Percentiles rank a stretch among this genome's conserved stretches.
Evolutionary conservation across 345 rosid genomes (phyloP).

Genomic region (Syzygium oleosum): DNA sequence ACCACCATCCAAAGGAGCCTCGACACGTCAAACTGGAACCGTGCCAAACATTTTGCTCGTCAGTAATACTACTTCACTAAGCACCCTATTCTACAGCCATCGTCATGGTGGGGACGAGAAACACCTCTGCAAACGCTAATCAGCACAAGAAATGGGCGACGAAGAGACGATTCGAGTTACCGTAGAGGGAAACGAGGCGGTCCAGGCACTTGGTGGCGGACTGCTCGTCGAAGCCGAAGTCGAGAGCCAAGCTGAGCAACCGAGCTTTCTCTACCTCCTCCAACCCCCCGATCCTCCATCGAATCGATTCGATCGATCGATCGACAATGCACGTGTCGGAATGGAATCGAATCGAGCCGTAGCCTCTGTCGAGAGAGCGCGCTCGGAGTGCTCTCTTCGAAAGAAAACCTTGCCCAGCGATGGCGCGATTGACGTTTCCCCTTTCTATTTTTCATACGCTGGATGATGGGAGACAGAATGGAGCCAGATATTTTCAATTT

Average conservation of each 20-base stretch:
- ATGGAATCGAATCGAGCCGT: too few species aligned
- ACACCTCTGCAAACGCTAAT: neutral
- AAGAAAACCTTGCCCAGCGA: too few species aligned
- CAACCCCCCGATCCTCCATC: neutral
- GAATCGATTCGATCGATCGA: neutral
- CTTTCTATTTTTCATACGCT: too few species aligned
- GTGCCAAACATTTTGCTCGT: neutral
- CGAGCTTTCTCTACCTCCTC: constrained; percentile 58
- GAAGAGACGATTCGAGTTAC: constrained; percentile 5
- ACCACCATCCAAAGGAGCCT: neutral
- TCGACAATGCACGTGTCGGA: neutral
- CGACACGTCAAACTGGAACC: neutral
- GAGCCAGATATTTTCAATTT: too few species aligned
- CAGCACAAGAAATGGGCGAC: neutral
- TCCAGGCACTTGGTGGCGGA: constrained; percentile 52
- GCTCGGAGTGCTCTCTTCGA: too few species aligned
- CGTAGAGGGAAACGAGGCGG: constrained; percentile 64
- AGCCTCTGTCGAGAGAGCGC: neutral
- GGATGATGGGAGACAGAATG: too few species aligned
- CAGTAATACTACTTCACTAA: neutral
- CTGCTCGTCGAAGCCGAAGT: constrained; percentile 56
- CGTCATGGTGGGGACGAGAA: too few species aligned
- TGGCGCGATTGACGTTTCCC: too few species aligned
- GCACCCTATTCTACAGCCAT: too few species aligned
- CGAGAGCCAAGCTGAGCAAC: constrained; percentile 60